These are phyloP conservation scores for Pelagomonas calceolata DNA, from an alignment of 108 stramenopile species.

Conservation along the genomic window DNA sequence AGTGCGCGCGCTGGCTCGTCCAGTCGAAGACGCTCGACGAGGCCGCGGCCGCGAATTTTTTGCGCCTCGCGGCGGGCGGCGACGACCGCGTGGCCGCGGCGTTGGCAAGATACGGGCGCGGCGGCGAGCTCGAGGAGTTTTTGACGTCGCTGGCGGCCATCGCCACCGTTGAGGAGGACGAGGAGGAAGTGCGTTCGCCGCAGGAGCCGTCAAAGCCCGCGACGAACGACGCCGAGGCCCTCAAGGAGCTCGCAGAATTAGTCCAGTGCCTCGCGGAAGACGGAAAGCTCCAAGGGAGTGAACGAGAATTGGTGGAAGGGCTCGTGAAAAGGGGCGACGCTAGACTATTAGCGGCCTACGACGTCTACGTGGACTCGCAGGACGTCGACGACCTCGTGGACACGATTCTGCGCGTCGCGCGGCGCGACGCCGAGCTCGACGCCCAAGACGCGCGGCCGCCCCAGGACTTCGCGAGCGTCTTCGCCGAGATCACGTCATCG, in stretches of 20 bases:
- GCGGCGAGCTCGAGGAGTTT: not conserved
- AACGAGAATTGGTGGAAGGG: not conserved
- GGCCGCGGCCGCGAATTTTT: not conserved
- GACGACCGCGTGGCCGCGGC: not conserved
- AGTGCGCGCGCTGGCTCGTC: not conserved
- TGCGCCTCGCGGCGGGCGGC: not conserved
- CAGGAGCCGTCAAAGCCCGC: not conserved
- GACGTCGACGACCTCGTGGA: slow-evolving; percentile 10
- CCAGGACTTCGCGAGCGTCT: not conserved
- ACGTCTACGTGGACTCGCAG: not conserved
- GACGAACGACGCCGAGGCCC: not conserved
- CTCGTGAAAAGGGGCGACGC: not conserved
- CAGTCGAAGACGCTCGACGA: not conserved
- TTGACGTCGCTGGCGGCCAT: not conserved
- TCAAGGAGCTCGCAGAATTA: not conserved
- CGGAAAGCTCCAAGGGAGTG: not conserved
- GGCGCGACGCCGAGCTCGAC: not conserved
- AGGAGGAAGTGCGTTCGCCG: not conserved
- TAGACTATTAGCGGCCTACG: not conserved
- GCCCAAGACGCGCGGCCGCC: not conserved
- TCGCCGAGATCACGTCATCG: slow-evolving; percentile 1
- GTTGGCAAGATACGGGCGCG: not conserved
- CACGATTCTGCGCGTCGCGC: not conserved
- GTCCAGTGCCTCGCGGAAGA: not conserved
- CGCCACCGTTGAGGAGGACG: not conserved